These are phyloP conservation scores for Rhodotorula sp. DNA, from an alignment of 1,284 basidiomycete genomes.

Conservation along the genomic window DNA sequence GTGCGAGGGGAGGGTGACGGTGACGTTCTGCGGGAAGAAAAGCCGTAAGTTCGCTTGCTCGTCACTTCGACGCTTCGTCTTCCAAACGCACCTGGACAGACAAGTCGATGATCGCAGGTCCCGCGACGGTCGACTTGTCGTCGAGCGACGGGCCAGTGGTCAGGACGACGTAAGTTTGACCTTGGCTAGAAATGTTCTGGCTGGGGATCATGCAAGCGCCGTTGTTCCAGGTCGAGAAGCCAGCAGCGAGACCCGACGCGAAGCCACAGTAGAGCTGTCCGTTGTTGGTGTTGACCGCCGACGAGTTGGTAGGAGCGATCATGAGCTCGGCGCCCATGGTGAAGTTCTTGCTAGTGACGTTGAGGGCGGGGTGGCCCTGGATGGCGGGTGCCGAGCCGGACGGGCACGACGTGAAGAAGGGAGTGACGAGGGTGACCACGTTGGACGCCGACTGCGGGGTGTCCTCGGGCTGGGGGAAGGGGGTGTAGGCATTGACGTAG, in stretches of 20 bases:
- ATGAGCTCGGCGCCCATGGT: constrained; percentile 47
- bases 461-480: constrained; percentile 19
- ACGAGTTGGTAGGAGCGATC: constrained; percentile 53
- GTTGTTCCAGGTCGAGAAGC: constrained; percentile 47
- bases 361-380: constrained; percentile 53
- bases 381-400: constrained; percentile 50
- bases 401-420: constrained; percentile 57
- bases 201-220: constrained; percentile 28
- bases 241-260: constrained; percentile 54
- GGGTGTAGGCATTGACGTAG: constrained; percentile 11
- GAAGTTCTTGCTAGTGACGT: constrained; percentile 44
- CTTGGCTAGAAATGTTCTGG: constrained; percentile 20
- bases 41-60: no score
- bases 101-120: constrained; percentile 52
- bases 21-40: no score
- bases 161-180: constrained; percentile 33
- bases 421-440: constrained; percentile 29
- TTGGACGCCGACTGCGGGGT: constrained; percentile 35
- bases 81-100: constrained; percentile 1
- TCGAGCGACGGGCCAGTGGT: constrained; percentile 47
- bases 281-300: constrained; percentile 47
- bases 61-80: no score
- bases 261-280: constrained; percentile 47
- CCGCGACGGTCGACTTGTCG: constrained; percentile 55
- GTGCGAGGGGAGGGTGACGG: no score